Conservation (phyloP, 2,329 filamentous ascomycete species). For the Pseudofabraea citricarpa region DNA sequence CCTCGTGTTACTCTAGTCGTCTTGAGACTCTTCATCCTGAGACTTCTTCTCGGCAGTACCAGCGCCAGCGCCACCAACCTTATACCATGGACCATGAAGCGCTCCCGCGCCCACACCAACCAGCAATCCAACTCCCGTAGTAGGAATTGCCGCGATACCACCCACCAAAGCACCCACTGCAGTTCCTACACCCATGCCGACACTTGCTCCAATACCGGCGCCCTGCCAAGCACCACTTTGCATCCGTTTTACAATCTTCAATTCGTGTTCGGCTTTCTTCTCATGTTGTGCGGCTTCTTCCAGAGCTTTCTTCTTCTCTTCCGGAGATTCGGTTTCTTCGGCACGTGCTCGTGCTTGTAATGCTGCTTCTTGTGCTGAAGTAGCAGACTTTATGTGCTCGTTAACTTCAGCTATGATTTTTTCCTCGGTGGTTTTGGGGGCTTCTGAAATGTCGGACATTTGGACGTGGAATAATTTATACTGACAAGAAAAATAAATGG, state of each 20-base stretch:
- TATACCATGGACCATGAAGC: slow-evolving; percentile 21
- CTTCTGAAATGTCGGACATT: no score
- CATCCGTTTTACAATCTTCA: slow-evolving; percentile 55
- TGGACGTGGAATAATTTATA: no score
- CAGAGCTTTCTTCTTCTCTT: slow-evolving; percentile 11
- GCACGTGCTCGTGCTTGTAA: slow-evolving; percentile 5
- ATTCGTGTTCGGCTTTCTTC: slow-evolving; percentile 45
- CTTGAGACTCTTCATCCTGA: no score
- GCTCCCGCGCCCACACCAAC: slow-evolving; percentile 14
- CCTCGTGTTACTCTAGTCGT: no score
- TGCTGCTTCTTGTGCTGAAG: slow-evolving; percentile 7
- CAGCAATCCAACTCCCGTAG: slow-evolving; percentile 5
- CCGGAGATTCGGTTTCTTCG: slow-evolving; percentile 6
- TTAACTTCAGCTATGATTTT: slow-evolving; percentile 13
- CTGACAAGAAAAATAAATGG: no score
- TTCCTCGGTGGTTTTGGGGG: slow-evolving; percentile 11
- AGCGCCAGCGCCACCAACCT: no score
- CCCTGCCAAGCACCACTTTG: slow-evolving; percentile 24
- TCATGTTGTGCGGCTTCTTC: slow-evolving; percentile 15
- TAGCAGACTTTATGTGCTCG: slow-evolving; percentile 10
- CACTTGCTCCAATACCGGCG: slow-evolving; percentile 16
- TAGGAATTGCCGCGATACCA: slow-evolving; percentile 14
- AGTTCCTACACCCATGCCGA: slow-evolving; percentile 18
- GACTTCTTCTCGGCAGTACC: slow-evolving; percentile 3
- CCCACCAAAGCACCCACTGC: slow-evolving; percentile 15